Percentiles rank a stretch among this genome's conserved stretches.
Conservation (phyloP, 2,329 filamentous ascomycete genomes). For the Colletotrichum gloeosporioides region DNA sequence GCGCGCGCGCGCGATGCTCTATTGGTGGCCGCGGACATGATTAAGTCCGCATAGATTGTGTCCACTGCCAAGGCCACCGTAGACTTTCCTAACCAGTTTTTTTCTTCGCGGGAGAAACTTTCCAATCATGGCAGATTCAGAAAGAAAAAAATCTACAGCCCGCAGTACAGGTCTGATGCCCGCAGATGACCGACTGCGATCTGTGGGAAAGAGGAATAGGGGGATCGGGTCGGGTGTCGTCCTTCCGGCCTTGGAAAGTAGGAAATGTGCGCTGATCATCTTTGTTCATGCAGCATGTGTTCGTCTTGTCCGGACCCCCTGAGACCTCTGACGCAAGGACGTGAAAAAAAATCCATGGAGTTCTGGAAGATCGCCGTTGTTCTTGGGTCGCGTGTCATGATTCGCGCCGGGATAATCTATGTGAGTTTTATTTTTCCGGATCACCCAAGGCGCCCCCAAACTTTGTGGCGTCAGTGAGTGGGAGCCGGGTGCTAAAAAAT, state of each 20-base stretch:
- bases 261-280: neutral
- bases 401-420: neutral
- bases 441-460: neutral
- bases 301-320: neutral
- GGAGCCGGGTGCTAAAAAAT: neutral
- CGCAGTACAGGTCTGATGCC: neutral
- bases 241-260: neutral
- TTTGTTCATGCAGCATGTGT: neutral
- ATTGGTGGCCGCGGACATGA: neutral
- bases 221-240: neutral
- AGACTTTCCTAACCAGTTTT: neutral
- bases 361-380: neutral
- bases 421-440: neutral
- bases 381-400: neutral
- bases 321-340: neutral
- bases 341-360: neutral
- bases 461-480: neutral
- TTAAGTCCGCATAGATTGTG: neutral
- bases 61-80: neutral
- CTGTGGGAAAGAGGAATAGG: neutral
- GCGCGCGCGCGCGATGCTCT: neutral
- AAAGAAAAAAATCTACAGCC: neutral
- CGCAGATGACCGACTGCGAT: neutral
- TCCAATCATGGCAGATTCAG: neutral
- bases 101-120: neutral